A percentile compares a stretch with the other conserved stretches of the same genome.
Evolutionary conservation across 2,329 filamentous ascomycete species (phyloP).

Genomic region (Ceratocystis harringtonii): DNA sequence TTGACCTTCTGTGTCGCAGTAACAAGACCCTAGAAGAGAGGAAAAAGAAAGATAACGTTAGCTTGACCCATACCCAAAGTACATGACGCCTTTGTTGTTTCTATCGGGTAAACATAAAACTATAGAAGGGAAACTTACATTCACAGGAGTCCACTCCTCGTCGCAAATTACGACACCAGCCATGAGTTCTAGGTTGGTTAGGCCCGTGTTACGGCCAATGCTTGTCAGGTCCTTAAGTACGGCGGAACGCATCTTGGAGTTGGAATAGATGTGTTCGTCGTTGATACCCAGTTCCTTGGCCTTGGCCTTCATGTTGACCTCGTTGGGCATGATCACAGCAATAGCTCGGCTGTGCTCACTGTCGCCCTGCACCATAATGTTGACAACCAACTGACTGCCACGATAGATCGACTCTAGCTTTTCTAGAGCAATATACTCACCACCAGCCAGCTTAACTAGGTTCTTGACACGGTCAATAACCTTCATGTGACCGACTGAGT

Average conservation of each 20-base stretch:
- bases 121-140: conserved; percentile 40
- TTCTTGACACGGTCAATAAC: conserved; percentile 98
- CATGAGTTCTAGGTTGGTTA: conserved; percentile 59
- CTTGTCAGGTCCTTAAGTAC: conserved; percentile 54
- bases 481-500: conserved; percentile 60
- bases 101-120: not conserved
- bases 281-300: conserved; percentile 47
- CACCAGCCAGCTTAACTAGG: conserved; percentile 84
- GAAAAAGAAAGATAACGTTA: conserved; percentile 18
- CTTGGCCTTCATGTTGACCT: conserved; percentile 45
- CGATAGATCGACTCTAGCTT: conserved; percentile 90
- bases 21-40: conserved; percentile 34
- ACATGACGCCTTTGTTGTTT: not conserved
- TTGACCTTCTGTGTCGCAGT: conserved; percentile 50
- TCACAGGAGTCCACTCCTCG: conserved; percentile 77
- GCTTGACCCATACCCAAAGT: not conserved
- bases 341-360: conserved; percentile 61
- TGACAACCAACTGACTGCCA: conserved; percentile 59
- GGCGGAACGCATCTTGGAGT: conserved; percentile 46
- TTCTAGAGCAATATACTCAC: conserved; percentile 94
- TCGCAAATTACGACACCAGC: conserved; percentile 63
- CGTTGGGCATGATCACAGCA: conserved; percentile 60
- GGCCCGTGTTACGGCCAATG: conserved; percentile 48
- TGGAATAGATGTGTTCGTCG: conserved; percentile 51
- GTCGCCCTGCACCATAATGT: conserved; percentile 78